A percentile compares a stretch with the other conserved stretches of the same genome.
These are phyloP conservation scores for Rhizopus microsporus DNA, from an alignment of 371 early-diverging fungal genomes.

Conservation along the genomic window DNA sequence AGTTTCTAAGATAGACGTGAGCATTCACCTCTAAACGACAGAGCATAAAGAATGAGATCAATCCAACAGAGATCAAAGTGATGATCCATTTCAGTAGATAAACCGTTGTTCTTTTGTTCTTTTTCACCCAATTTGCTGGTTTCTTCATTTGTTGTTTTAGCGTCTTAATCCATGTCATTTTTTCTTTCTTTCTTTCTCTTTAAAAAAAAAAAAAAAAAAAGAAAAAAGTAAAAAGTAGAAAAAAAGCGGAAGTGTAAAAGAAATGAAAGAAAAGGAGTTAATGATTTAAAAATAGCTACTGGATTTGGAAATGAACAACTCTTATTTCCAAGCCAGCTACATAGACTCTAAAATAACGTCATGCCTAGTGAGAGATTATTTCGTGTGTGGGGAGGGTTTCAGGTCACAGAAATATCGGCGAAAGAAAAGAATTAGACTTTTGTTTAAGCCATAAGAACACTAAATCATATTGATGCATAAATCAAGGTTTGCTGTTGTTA, in stretches of 20 bases:
- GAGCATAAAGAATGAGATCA: conserved; percentile 22
- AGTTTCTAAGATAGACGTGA: conserved; percentile 42
- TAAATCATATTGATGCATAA: too few relatives aligned
- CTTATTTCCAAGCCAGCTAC: too few relatives aligned
- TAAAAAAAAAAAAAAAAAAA: conserved; percentile 8
- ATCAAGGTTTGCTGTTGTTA: too few relatives aligned
- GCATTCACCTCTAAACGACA: conserved; percentile 44
- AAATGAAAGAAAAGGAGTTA: not conserved
- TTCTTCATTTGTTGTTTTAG: conserved; percentile 11
- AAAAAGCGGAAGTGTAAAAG: not conserved
- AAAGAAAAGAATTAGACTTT: too few relatives aligned
- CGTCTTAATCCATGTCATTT: conserved; percentile 16
- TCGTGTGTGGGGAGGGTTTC: too few relatives aligned
- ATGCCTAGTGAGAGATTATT: too few relatives aligned
- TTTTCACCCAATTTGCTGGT: conserved; percentile 15
- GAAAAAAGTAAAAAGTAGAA: not conserved
- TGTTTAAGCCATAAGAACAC: too few relatives aligned
- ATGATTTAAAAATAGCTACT: too few relatives aligned
- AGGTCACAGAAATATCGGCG: too few relatives aligned
- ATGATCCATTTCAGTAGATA: conserved; percentile 18
- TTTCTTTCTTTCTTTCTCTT: not conserved
- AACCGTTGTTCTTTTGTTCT: conserved; percentile 16
- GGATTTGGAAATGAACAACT: too few relatives aligned
- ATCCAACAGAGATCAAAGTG: conserved; percentile 1
- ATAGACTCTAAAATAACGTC: too few relatives aligned